Conservation (phyloP, 495 filamentous ascomycete genomes). For the Aspergillus indologenus region DNA sequence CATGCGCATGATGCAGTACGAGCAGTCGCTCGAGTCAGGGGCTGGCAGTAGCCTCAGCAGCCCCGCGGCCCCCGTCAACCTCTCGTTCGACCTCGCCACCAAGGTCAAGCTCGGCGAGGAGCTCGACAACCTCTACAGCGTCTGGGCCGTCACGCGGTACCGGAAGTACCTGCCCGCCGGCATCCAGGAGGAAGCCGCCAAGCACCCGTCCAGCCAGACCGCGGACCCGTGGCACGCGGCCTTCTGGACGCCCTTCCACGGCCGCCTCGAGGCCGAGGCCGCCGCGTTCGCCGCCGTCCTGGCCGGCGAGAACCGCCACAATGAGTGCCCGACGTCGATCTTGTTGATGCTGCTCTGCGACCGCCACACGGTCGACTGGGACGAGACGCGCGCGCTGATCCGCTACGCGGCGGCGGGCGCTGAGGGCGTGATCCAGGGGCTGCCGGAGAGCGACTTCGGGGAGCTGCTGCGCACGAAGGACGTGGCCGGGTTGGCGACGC, state of each 20-base stretch:
- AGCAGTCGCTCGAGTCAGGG: conserved; percentile 1
- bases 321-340: conserved; percentile 10
- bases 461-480: conserved; percentile 6
- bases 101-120: conserved; percentile 17
- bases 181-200: not conserved
- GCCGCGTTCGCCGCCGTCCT: conserved; percentile 6
- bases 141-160: conserved; percentile 13
- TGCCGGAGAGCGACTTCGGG: conserved; percentile 6
- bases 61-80: not conserved
- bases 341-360: conserved; percentile 11
- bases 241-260: conserved; percentile 14
- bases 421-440: not conserved
- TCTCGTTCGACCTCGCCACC: conserved; percentile 16
- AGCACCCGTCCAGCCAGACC: not conserved
- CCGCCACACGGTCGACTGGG: conserved; percentile 15
- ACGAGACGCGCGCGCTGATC: conserved; percentile 13
- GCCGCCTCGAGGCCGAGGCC: conserved; percentile 9
- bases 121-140: conserved; percentile 11
- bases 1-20: not conserved
- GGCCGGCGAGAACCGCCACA: conserved; percentile 1
- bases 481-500: conserved; percentile 4
- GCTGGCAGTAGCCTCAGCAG: too few species aligned
- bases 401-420: not conserved
- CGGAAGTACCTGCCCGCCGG: conserved; percentile 9
- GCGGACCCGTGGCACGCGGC: conserved; percentile 11